Evolutionary conservation across 2,329 filamentous ascomycete species (phyloP).

Genomic region (Ophiocordyceps australis): DNA sequence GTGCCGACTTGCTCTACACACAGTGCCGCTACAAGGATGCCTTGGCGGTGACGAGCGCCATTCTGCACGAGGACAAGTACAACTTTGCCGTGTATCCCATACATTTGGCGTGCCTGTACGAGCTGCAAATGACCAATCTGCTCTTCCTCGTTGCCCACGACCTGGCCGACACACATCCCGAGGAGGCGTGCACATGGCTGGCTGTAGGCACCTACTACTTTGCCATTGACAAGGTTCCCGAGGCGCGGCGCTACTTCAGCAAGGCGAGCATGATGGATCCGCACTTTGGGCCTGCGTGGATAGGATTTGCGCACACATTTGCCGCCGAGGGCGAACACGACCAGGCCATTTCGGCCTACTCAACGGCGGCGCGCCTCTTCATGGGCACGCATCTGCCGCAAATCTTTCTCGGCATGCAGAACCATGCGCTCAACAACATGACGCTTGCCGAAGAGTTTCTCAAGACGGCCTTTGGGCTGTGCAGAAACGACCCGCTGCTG

Average conservation of each 20-base stretch:
- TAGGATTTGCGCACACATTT: slow-evolving; percentile 96
- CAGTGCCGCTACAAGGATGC: slow-evolving; percentile 88
- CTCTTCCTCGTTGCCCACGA: slow-evolving; percentile 88
- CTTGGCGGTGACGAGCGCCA: slow-evolving; percentile 62
- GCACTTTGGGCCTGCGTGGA: slow-evolving; percentile 95
- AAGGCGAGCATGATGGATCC: slow-evolving; percentile 96
- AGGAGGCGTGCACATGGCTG: slow-evolving; percentile 83
- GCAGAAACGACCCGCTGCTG: slow-evolving; percentile 71
- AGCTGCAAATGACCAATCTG: slow-evolving; percentile 71
- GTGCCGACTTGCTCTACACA: slow-evolving; percentile 82
- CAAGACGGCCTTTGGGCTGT: slow-evolving; percentile 69
- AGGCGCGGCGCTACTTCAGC: slow-evolving; percentile 88
- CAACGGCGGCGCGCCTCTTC: slow-evolving; percentile 82
- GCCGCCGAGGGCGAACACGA: slow-evolving; percentile 95
- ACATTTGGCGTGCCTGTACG: slow-evolving; percentile 79
- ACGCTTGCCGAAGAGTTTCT: slow-evolving; percentile 86
- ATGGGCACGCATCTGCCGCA: slow-evolving; percentile 94
- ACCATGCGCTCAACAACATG: slow-evolving; percentile 91
- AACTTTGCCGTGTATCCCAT: slow-evolving; percentile 81
- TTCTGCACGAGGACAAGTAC: slow-evolving; percentile 71
- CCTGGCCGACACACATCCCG: slow-evolving; percentile 76
- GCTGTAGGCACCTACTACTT: slow-evolving; percentile 95
- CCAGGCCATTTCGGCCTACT: slow-evolving; percentile 94
- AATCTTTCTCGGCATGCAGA: slow-evolving; percentile 95
- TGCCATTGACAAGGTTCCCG: slow-evolving; percentile 71